A percentile compares a stretch with the other conserved stretches of the same genome.
Evolutionary conservation across 176 grass and related monocot species (phyloP).

Genomic region (Musa beccarii): DNA sequence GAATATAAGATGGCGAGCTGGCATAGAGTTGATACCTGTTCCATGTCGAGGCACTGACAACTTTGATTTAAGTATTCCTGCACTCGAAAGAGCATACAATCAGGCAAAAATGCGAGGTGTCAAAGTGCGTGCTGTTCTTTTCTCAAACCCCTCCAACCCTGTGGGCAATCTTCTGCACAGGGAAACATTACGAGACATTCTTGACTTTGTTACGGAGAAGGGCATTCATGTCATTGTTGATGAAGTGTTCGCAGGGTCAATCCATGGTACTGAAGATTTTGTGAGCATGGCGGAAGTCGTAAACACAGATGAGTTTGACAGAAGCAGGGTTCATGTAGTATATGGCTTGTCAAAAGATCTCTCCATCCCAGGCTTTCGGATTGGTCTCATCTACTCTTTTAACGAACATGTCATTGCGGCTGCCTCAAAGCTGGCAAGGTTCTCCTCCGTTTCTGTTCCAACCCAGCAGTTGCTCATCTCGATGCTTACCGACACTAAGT

Average conservation of each 20-base stretch:
- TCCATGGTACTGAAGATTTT: slow-evolving; percentile 50
- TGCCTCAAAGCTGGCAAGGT: slow-evolving; percentile 72
- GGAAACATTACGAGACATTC: slow-evolving; percentile 58
- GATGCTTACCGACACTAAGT: slow-evolving; percentile 75
- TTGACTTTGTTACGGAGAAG: slow-evolving; percentile 74
- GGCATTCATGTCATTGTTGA: slow-evolving; percentile 93
- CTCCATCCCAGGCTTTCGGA: slow-evolving; percentile 60
- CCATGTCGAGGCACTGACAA: slow-evolving; percentile 93
- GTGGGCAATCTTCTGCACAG: slow-evolving; percentile 66
- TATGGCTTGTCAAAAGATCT: slow-evolving; percentile 82
- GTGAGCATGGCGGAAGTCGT: slow-evolving; percentile 57
- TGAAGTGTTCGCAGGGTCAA: slow-evolving; percentile 91
- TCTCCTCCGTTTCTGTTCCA: slow-evolving; percentile 67
- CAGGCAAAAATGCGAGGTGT: slow-evolving; percentile 77
- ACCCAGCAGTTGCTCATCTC: slow-evolving; percentile 59
- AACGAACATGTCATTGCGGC: slow-evolving; percentile 63
- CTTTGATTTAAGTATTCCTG: slow-evolving; percentile 58
- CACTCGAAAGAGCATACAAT: slow-evolving; percentile 77
- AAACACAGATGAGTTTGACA: slow-evolving; percentile 58
- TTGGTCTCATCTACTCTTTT: slow-evolving; percentile 74
- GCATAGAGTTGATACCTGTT: slow-evolving; percentile 86
- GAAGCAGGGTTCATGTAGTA: slow-evolving; percentile 81
- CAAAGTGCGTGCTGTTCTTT: slow-evolving; percentile 76
- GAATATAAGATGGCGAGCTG: slow-evolving; percentile 78
- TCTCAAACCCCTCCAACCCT: slow-evolving; percentile 88